Evolutionary conservation across 1,139 yeast genomes (phyloP), one percentile per base, ranked within the genome.

Genomic region (Hyphopichia pseudoburtonii): DNA sequence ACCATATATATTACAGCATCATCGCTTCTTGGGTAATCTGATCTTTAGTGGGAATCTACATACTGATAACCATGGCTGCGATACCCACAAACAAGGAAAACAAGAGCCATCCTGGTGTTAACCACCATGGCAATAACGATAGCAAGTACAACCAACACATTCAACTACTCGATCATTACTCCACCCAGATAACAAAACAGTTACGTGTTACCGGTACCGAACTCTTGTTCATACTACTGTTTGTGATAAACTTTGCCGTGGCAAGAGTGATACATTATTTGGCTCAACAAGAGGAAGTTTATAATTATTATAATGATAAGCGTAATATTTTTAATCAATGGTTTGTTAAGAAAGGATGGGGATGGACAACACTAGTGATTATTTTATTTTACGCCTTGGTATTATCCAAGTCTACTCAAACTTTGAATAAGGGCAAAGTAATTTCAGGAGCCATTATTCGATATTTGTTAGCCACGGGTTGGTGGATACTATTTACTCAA

Each of bases 321-420:
- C 62, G 72, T 30, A 86, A 86, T 56, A 32, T 89, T 15, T 57
- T 90, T 44, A 92, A 92, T 58, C 74, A 73, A 24, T 36, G 74
- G 4, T 86, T 92, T 56, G 96, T 90, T 30, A 92, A 92, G 53
- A 72, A 72, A 29, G 97, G 97, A 3, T 92, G 98, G 98, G 73
- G 80, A 12, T 92, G 97, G 97, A 89, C 96, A 1, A 73, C 89
- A 0, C 17, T 63, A 3, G 56, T 49, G 14, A 46, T 70, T 6
- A 40, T 52, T 1, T 36, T 48, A 5, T 70, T 68, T 43, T 70
- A 69, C 41, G 52, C 41, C 2, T 21, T 53, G 3, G 14, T 51
- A 38, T 32, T 30, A 33, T 25, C 34, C 5, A 39, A 39, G 16
- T 41, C 35, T 7, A n/a, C n/a, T n/a, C n/a, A 26, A 14, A 37